A percentile compares a stretch with the other conserved stretches of the same genome.
phyloP scores from a whole-genome alignment of 2,329 filamentous ascomycete genomes.

The Diaporthe humulicola region DNA sequence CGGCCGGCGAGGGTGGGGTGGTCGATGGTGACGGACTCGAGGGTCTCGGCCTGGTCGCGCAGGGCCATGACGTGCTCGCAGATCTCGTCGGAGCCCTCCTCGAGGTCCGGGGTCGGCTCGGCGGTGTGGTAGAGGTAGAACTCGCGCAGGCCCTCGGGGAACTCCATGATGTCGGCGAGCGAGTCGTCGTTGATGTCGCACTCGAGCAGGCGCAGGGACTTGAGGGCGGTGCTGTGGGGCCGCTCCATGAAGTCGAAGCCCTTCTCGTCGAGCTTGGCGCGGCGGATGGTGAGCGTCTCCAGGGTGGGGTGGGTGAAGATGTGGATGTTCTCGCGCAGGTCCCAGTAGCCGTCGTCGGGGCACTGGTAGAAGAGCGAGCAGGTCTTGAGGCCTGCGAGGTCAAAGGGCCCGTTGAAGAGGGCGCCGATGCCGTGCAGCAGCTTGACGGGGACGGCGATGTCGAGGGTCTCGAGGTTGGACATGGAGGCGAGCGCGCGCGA shows the following conservation, averaged over 20 bases:
- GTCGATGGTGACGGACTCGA: constrained; percentile 61
- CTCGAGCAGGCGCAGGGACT: constrained; percentile 60
- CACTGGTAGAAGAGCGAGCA: constrained; percentile 63
- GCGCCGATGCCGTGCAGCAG: constrained; percentile 61
- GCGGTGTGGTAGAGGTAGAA: constrained; percentile 61
- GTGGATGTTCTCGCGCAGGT: constrained; percentile 65
- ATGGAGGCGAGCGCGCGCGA: constrained; percentile 62
- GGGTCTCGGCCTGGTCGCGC: constrained; percentile 54
- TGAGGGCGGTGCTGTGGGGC: constrained; percentile 60
- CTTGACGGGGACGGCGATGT: constrained; percentile 58
- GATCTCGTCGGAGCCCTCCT: constrained; percentile 62
- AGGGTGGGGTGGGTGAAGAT: constrained; percentile 64
- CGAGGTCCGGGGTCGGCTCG: constrained; percentile 55
- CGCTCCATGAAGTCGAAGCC: constrained; percentile 63
- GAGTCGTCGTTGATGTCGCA: constrained; percentile 64
- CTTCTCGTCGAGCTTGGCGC: constrained; percentile 60
- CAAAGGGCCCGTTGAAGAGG: constrained; percentile 64
- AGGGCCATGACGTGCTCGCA: constrained; percentile 62
- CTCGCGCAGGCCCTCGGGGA: constrained; percentile 59
- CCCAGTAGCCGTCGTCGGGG: constrained; percentile 60
- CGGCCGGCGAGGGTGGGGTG: constrained; percentile 55
- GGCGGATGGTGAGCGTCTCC: constrained; percentile 58
- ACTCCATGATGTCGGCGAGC: constrained; percentile 55
- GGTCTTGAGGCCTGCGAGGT: constrained; percentile 60
- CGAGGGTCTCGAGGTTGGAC: constrained; percentile 62